Evolutionary conservation across 768 basidiomycete species (phyloP), one percentile per base, ranked within the genome.

Genomic region (Pisolithus marmoratus): DNA sequence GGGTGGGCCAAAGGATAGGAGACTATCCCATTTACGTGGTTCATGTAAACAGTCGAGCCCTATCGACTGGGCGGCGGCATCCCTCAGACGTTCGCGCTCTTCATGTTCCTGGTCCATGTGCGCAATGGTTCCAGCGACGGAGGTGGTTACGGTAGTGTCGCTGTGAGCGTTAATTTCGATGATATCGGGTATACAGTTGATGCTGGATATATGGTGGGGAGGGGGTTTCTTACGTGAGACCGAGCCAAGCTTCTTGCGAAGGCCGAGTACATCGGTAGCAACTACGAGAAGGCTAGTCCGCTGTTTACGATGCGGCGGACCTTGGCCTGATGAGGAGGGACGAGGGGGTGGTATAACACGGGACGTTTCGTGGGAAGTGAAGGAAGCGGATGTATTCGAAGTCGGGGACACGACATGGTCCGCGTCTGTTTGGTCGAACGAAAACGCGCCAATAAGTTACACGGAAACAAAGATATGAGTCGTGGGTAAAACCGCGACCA

Each of bases 1-100:
- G 11, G 70, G 71, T 4, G 55, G 60, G 38, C 57, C 58, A 4
- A 62, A 26, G 1, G 57, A 60, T 2, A 54, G 51, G 0, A 26
- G 50, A 41, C 58, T 54, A 1, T 57, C 49, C 6, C 56, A 55
- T 42, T 42, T 58, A 55, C 64, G 67, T 5, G 68, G 56, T 31
- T 69, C 64, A 23, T 77, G 74, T n/a, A 76, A 60, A 41, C 81
- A 71, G 31, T 75, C 76, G 9, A 90, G 72, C 6, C 89, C 89
- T 44, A 91, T 82, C 12, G 84, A 80, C 60, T 87, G 83, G 0
- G 88, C 89, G 17, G 89, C 89, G 37, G 79, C 82, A 50, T 85
- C 84, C 29, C 87, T 73, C 29, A 91, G 69, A n/a, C 86, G 79
- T 55, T 85, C 80, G 9, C 89, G 79, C 59, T 90, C 88, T 60